Conservation (phyloP, 225 moss, liverwort and hornwort genomes). For the Polytrichum commune region DNA sequence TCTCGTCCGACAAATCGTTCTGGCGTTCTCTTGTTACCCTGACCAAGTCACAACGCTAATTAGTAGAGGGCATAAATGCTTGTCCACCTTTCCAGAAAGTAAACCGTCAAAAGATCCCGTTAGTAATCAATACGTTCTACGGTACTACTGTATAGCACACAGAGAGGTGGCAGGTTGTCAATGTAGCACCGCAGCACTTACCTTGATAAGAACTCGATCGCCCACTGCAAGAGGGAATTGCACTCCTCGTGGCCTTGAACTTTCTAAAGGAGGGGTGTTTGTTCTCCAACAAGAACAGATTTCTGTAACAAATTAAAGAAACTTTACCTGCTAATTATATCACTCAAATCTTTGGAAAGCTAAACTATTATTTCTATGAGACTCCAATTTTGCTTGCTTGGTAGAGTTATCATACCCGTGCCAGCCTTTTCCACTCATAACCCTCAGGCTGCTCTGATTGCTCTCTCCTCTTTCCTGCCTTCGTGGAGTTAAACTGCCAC, state of each 20-base stretch:
- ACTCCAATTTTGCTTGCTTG: not conserved
- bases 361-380: not conserved
- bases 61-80: no score
- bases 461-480: slow-evolving; percentile 43
- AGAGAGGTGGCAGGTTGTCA: not conserved
- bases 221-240: slow-evolving; percentile 46
- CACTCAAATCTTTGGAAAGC: no score
- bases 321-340: not conserved
- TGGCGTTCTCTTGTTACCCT: slow-evolving; percentile 62
- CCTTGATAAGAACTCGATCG: slow-evolving; percentile 52
- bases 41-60: slow-evolving; percentile 1
- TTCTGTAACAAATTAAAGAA: slow-evolving; percentile 14
- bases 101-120: no score
- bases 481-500: slow-evolving; percentile 24
- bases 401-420: slow-evolving; percentile 21
- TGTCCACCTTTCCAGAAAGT: no score
- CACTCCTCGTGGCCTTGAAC: slow-evolving; percentile 29
- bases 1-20: slow-evolving; percentile 55
- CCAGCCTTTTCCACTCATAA: slow-evolving; percentile 25
- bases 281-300: slow-evolving; percentile 5
- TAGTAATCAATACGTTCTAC: no score
- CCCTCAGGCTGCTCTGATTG: slow-evolving; percentile 25
- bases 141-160: not conserved
- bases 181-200: slow-evolving; percentile 1
- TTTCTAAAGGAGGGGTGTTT: slow-evolving; percentile 18